phyloP scores from a whole-genome alignment of 108 stramenopile species.

The Bacterosira constricta region DNA sequence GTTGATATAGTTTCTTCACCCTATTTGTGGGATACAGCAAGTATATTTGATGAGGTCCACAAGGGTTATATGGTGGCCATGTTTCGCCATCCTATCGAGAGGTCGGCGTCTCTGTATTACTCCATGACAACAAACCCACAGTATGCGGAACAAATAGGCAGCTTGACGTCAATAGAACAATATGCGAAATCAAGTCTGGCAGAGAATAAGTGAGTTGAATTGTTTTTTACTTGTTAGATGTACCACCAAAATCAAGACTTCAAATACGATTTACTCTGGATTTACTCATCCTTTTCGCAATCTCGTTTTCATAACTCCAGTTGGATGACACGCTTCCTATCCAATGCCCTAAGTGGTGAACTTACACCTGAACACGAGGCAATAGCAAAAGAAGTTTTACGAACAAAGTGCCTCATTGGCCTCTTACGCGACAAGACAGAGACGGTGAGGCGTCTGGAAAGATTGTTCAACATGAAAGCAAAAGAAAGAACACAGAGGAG shows the following conservation, averaged over 20 bases:
- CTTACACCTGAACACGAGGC: conserved; percentile 45
- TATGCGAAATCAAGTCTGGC: conserved; percentile 45
- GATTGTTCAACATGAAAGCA: conserved; percentile 39
- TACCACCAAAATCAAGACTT: neutral
- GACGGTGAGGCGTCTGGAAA: conserved; percentile 40
- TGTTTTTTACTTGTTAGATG: neutral
- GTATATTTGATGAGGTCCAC: conserved; percentile 35
- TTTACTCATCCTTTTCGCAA: neutral
- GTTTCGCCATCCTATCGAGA: conserved; percentile 55
- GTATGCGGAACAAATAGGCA: conserved; percentile 14
- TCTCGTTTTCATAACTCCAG: neutral
- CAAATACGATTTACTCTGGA: no score
- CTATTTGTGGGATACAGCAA: conserved; percentile 34
- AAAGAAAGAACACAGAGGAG: conserved; percentile 21
- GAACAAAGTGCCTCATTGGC: conserved; percentile 45
- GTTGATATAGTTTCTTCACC: conserved; percentile 41
- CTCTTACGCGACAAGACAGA: conserved; percentile 44
- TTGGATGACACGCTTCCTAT: conserved; percentile 56
- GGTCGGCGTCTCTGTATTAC: conserved; percentile 45
- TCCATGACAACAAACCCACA: conserved; percentile 27
- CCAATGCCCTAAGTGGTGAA: conserved; percentile 30
- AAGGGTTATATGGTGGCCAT: conserved; percentile 45
- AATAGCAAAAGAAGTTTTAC: conserved; percentile 48
- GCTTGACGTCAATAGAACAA: conserved; percentile 36
- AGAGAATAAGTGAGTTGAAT: conserved; percentile 41